Evolutionary conservation across 2,329 filamentous ascomycete species (phyloP).

Genomic region (Fusarium keratoplasticum): DNA sequence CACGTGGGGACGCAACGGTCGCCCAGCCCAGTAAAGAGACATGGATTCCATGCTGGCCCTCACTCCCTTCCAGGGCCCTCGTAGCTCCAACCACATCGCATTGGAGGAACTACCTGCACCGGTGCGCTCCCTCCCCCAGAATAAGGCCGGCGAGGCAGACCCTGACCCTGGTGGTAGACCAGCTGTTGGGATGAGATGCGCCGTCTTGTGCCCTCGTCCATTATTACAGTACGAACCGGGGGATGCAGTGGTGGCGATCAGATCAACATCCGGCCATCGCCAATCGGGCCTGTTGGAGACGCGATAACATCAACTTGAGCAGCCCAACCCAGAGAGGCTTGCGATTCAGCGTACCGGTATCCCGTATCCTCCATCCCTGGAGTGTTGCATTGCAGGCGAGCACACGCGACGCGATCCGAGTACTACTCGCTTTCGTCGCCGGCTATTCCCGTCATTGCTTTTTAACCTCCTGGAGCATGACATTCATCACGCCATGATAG

Average conservation of each 20-base stretch:
- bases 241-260: slow-evolving; percentile 2
- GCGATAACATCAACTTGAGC: neutral
- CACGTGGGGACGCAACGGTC: slow-evolving; percentile 31
- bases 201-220: neutral
- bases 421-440: neutral
- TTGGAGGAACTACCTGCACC: slow-evolving; percentile 16
- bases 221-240: neutral
- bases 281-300: slow-evolving; percentile 24
- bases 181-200: neutral
- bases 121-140: neutral
- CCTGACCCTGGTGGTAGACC: slow-evolving; percentile 8
- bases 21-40: neutral
- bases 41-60: slow-evolving; percentile 16
- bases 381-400: neutral
- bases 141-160: slow-evolving; percentile 1
- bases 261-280: slow-evolving; percentile 25
- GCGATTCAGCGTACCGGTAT: neutral
- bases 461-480: neutral
- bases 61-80: slow-evolving; percentile 7
- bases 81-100: slow-evolving; percentile 14
- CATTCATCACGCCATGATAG: neutral
- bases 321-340: neutral
- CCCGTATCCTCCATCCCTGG: neutral
- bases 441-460: neutral
- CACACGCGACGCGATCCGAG: neutral